Conservation (phyloP, 2,329 filamentous ascomycete species). For the Exophiala phaeomuriformis region DNA sequence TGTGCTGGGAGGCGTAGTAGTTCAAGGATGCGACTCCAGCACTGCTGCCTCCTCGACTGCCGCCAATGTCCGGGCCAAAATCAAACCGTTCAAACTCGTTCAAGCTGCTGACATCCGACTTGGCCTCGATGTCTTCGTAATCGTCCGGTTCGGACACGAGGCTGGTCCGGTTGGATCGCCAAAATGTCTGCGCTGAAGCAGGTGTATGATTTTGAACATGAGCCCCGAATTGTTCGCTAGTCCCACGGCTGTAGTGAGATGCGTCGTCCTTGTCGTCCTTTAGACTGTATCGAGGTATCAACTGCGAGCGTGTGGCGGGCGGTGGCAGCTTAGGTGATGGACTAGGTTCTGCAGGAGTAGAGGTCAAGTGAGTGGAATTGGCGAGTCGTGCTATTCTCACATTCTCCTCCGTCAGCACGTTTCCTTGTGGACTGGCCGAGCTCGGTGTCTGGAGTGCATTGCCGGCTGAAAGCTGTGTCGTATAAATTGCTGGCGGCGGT, state of each 20-base stretch:
- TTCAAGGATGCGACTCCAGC: conserved; percentile 11
- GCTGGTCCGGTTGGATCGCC: conserved; percentile 7
- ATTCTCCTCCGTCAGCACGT: conserved; percentile 22
- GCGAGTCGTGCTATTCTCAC: conserved; percentile 24
- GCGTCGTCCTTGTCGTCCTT: conserved; percentile 7
- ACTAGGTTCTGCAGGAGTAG: conserved; percentile 15
- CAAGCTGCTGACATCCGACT: conserved; percentile 26
- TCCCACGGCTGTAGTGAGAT: conserved; percentile 6
- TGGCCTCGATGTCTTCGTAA: conserved; percentile 26
- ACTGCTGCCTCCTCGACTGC: conserved; percentile 17
- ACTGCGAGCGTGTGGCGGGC: conserved; percentile 22
- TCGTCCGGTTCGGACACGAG: conserved; percentile 23
- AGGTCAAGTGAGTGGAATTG: conserved; percentile 21
- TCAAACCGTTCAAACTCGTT: conserved; percentile 27
- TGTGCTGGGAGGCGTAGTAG: conserved; percentile 18
- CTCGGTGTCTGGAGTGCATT: background rate
- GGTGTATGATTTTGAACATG: background rate
- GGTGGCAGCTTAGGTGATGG: conserved; percentile 24
- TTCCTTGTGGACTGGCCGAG: conserved; percentile 9
- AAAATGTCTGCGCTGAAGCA: background rate
- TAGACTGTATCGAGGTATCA: conserved; percentile 20
- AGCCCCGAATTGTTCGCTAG: background rate
- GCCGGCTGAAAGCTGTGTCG: conserved; percentile 5
- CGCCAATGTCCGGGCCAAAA: conserved; percentile 10
- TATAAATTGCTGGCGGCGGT: conserved; percentile 17